Base-by-base conservation (phyloP, 345 rosid genomes). In the Populus pruinosa region DNA sequence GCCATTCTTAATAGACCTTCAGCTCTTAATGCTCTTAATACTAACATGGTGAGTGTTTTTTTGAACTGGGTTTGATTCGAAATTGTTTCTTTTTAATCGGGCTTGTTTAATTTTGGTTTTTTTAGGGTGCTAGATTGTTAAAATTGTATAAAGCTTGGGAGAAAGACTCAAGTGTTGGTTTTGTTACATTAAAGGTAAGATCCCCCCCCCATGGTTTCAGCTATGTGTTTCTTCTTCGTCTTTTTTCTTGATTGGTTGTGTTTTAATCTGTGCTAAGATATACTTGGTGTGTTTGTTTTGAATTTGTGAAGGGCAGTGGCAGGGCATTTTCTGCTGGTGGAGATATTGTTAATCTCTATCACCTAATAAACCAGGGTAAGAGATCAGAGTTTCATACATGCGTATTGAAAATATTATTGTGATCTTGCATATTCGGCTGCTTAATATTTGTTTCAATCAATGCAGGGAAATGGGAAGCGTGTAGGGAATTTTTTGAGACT, bases 321-420 rank as follows among this genome's bases (percentile, higher is more conserved):
- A 89, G 92, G 84, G 97, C 97, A 47, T 96, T 96, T 89, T 92
- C 94, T 83, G 98, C 98, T 5, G 98, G 99, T 70, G 98, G 99
- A 17, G 97, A 93, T 82, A 86, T 94, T 63, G 91, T 93, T 72
- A 5, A 87, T 73, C 86, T 94, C 38, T 90, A 90, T 84, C 88
- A 88, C 66, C 78, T 91, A 85, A 85, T 78, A 36, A 91, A 88
- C 70, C 84, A 87, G 85, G 97, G 98, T 92, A 67, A 5, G 47
- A 38, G 27, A 27, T 27, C 20, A 44, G 38, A 64, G 10, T 27
- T 6, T 7, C 33, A 17, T 41, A 41, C 44, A 10, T 43, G 20
- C 44, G 29, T 75, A 27, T 25, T 25, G 35, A 38, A 13, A 62
- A 16, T 35, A 8, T 49, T n/a, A 20, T 6, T 62, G 1, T 20